Evolutionary conservation across 768 basidiomycete genomes (phyloP), one percentile per base, ranked within the genome.

Genomic region (Suillus paluster): DNA sequence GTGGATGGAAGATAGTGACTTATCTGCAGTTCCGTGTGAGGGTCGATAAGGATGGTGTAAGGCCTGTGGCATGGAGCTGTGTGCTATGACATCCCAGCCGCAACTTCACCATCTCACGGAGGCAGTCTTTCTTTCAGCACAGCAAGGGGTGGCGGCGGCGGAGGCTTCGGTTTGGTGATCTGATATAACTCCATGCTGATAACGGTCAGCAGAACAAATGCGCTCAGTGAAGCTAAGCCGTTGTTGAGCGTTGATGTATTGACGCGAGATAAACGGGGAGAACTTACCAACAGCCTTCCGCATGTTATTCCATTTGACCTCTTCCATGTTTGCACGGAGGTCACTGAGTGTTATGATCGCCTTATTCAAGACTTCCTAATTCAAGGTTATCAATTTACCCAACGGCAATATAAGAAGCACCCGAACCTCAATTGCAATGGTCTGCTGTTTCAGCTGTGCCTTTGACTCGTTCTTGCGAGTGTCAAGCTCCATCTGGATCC

Each of bases 401-500:
- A 7, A 41, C 19, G 21, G 3, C 10, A 6, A 41, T 2, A 12
- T 60, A 27, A 25, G 36, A 49, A 8, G 30, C 56, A 59, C 4
- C 71, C 79, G 21, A 45, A 91, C 92, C 83, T 95, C 93, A 42
- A 97, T 94, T 39, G 80, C 78, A 63, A 98, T 91, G 67, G 95
- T 95, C 67, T 90, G 87, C 58, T 82, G 84, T 75, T 95, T 97
- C 62, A 92, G 70, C 57, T 98, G 95, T 1, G 88, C 82, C 70
- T 88, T 90, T 15, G 89, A 85, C 72, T 99, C 97, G 66, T 91
- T 94, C 80, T 95, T 98, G 61, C 97, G 84, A 64, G 88, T 95
- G 69, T 97, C 94, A 63, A 98, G 82, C 60, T 99, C 97, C 88
- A 99, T 95, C 75, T 98, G 95, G 56, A 96, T 93, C 70, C 95